These are phyloP conservation scores for Aspergillus brasiliensis DNA, from an alignment of 2,329 filamentous ascomycete genomes.

Conservation along the genomic window DNA sequence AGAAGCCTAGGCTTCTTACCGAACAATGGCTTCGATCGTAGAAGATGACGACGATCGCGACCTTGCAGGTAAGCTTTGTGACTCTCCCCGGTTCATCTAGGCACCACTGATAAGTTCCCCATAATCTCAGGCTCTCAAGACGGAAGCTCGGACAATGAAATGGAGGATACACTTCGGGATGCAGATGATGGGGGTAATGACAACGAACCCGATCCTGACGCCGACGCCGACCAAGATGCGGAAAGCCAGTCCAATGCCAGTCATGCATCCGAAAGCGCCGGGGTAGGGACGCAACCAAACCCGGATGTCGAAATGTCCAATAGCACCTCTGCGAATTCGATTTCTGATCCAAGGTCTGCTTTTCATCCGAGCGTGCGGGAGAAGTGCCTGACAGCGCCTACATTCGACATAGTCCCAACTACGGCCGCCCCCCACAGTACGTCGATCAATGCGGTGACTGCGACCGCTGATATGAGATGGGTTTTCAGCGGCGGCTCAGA, in stretches of 20 bases:
- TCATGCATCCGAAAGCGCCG: conserved; percentile 41
- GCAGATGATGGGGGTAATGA: conserved; percentile 45
- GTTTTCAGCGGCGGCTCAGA: conserved; percentile 93
- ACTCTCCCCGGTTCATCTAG: neutral
- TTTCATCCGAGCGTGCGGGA: conserved; percentile 67
- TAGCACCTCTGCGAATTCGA: conserved; percentile 40
- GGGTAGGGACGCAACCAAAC: conserved; percentile 45
- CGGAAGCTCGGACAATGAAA: conserved; percentile 52
- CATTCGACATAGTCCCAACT: conserved; percentile 95
- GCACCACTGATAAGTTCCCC: conserved; percentile 11
- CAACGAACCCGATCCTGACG: conserved; percentile 38
- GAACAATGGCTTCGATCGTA: conserved; percentile 36
- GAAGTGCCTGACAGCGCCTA: conserved; percentile 74
- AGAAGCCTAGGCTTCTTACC: neutral
- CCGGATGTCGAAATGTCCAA: conserved; percentile 53
- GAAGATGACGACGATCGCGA: conserved; percentile 48
- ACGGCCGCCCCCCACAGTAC: conserved; percentile 96
- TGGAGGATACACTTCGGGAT: conserved; percentile 49
- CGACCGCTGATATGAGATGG: conserved; percentile 92
- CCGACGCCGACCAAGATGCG: conserved; percentile 37
- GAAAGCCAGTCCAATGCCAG: conserved; percentile 45
- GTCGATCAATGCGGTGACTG: conserved; percentile 87
- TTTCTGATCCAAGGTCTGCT: conserved; percentile 41
- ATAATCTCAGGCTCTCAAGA: conserved; percentile 47
- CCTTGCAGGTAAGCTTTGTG: conserved; percentile 36